Conservation (phyloP, 2,329 filamentous ascomycete genomes). For the Botrytis tulipae region DNA sequence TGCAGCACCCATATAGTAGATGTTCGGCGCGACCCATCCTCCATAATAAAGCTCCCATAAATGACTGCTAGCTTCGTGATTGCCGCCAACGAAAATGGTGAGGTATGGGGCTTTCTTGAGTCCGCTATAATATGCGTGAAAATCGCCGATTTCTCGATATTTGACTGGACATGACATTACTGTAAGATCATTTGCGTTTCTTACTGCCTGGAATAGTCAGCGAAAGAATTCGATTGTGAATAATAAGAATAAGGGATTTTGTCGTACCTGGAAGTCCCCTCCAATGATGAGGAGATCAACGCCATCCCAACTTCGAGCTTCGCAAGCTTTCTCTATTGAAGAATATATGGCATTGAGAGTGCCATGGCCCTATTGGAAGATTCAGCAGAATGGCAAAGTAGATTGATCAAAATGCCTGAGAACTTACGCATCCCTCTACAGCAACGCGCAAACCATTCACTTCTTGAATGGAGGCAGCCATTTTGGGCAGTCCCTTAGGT, state of each 20-base stretch:
- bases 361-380: constrained; percentile 71
- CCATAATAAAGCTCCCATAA: constrained; percentile 93
- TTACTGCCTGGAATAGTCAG: constrained; percentile 60
- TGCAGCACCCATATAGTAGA: constrained; percentile 93
- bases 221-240: not conserved
- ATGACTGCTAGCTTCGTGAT: constrained; percentile 91
- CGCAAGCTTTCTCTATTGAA: constrained; percentile 66
- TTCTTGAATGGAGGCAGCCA: constrained; percentile 33
- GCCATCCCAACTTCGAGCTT: constrained; percentile 70
- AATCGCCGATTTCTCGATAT: constrained; percentile 86
- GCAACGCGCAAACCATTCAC: constrained; percentile 66
- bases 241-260: not conserved
- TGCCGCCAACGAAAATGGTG: constrained; percentile 90
- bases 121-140: constrained; percentile 91
- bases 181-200: constrained; percentile 83
- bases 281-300: constrained; percentile 93
- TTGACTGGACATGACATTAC: constrained; percentile 88
- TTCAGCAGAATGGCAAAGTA: not conserved
- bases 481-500: constrained; percentile 17
- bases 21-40: constrained; percentile 94
- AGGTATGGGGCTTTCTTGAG: constrained; percentile 74
- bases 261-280: constrained; percentile 81
- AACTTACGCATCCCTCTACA: constrained; percentile 79
- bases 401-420: not conserved
- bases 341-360: constrained; percentile 89